Evolutionary conservation across 805 yeast genomes (phyloP).

Genomic region (Starmerella roubikii): DNA sequence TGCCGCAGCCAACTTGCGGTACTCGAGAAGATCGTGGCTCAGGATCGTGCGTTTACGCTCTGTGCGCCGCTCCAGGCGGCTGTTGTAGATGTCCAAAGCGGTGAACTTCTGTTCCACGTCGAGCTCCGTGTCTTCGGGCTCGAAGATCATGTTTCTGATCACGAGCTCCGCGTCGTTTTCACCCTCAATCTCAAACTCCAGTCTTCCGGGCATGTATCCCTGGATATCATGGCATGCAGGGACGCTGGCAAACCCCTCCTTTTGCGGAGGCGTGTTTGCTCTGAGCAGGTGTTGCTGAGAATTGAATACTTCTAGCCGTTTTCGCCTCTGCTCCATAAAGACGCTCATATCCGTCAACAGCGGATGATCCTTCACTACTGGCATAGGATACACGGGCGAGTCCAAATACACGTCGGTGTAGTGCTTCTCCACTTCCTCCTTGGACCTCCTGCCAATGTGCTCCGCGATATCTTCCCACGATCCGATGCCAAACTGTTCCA

Average conservation of each 20-base stretch:
- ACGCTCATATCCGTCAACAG: conserved; percentile 47
- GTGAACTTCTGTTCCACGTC: conserved; percentile 85
- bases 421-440: conserved; percentile 82
- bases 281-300: conserved; percentile 42
- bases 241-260: conserved; percentile 61
- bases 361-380: conserved; percentile 66
- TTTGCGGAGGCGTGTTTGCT: conserved; percentile 56
- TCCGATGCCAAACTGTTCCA: conserved; percentile 83
- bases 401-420: conserved; percentile 59
- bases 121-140: conserved; percentile 75
- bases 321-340: conserved; percentile 53
- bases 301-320: conserved; percentile 53
- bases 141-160: conserved; percentile 90
- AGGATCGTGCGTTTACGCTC: conserved; percentile 78
- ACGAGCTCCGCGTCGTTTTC: conserved; percentile 94
- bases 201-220: conserved; percentile 96
- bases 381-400: conserved; percentile 69
- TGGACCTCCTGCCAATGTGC: conserved; percentile 81
- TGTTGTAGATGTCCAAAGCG: conserved; percentile 76
- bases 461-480: conserved; percentile 98
- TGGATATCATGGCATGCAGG: conserved; percentile 96
- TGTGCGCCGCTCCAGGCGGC: conserved; percentile 79
- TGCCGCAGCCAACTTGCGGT: conserved; percentile 60
- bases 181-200: conserved; percentile 91
- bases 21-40: conserved; percentile 67